These are phyloP conservation scores for Tulasnella sp. DNA, from an alignment of 768 basidiomycete species.

Conservation along the genomic window DNA sequence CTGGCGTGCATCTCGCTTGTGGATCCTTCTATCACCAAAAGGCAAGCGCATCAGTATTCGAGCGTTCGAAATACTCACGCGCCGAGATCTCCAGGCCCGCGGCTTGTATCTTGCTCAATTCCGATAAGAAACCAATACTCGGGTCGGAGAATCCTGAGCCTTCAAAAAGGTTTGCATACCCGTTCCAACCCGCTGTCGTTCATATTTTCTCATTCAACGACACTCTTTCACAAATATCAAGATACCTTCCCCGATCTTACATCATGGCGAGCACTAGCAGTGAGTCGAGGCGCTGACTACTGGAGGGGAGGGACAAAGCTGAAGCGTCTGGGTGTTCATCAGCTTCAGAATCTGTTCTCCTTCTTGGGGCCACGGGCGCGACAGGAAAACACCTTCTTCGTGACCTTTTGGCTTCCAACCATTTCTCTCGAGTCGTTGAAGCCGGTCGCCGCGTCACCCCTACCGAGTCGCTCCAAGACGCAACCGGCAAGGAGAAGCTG, in stretches of 20 bases:
- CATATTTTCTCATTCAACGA: neutral
- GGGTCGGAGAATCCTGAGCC: neutral
- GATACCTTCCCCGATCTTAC: neutral
- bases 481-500: constrained; percentile 56
- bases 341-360: constrained; percentile 44
- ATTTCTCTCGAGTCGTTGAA: constrained; percentile 65
- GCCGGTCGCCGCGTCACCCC: constrained; percentile 68
- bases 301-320: neutral
- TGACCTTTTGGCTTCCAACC: constrained; percentile 60
- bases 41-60: neutral
- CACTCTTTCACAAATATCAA: neutral
- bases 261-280: neutral
- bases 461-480: constrained; percentile 45
- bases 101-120: neutral
- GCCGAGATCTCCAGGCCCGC: neutral
- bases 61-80: neutral
- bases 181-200: neutral
- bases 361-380: constrained; percentile 78
- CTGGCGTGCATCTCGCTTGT: neutral
- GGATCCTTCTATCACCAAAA: neutral
- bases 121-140: neutral
- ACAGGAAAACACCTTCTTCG: constrained; percentile 64
- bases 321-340: neutral
- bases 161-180: neutral
- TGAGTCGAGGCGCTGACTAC: neutral